phyloP scores from a whole-genome alignment of 2,329 filamentous ascomycete genomes.

The Blastomyces percursus region DNA sequence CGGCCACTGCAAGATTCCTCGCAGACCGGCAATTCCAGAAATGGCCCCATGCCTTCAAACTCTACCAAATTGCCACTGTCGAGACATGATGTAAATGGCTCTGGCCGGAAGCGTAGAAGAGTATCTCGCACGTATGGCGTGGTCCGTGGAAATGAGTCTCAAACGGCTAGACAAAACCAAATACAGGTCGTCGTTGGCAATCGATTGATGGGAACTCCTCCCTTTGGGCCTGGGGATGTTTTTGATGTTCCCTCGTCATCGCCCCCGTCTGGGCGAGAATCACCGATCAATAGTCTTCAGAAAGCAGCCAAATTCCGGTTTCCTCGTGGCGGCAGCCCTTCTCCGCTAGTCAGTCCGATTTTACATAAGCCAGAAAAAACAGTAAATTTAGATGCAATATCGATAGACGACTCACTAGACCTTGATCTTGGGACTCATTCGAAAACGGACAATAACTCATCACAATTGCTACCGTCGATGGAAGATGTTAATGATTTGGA shows the following conservation, averaged over 20 bases:
- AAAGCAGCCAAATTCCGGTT: conserved; percentile 25
- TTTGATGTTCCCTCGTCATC: conserved; percentile 32
- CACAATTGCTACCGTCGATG: conserved; percentile 7
- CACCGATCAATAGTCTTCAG: conserved; percentile 18
- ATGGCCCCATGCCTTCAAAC: neutral
- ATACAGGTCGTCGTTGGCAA: conserved; percentile 22
- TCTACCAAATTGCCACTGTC: neutral
- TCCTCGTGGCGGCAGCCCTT: conserved; percentile 26
- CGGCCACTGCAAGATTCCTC: neutral
- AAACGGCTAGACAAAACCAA: conserved; percentile 5
- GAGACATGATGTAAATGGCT: conserved; percentile 8
- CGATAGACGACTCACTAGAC: conserved; percentile 12
- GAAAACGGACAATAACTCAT: conserved; percentile 16
- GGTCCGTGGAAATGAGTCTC: neutral
- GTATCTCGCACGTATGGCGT: conserved; percentile 17
- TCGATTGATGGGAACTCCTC: conserved; percentile 10
- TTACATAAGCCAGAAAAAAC: conserved; percentile 17
- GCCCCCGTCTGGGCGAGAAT: conserved; percentile 27
- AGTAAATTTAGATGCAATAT: conserved; percentile 14
- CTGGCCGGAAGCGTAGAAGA: conserved; percentile 29
- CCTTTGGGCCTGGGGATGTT: conserved; percentile 12
- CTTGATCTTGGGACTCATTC: conserved; percentile 13
- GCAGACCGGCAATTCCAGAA: neutral
- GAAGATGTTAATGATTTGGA: conserved; percentile 1
- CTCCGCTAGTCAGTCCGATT: conserved; percentile 19